phyloP scores from a whole-genome alignment of 2,329 filamentous ascomycete genomes.

The Chrysosporium queenslandicum region DNA sequence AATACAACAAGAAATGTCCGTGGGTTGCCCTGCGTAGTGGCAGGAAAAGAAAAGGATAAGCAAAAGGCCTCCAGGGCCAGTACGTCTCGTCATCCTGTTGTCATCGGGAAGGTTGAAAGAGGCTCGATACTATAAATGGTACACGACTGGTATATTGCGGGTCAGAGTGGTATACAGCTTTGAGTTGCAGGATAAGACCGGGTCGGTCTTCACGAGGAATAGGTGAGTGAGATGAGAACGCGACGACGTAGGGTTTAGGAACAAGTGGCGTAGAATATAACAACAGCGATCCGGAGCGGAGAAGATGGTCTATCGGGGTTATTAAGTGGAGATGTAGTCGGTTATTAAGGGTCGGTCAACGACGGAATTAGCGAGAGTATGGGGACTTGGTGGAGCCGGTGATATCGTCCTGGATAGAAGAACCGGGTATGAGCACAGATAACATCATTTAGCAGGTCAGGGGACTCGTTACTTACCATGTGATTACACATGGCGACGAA shows the following conservation, averaged over 20 bases:
- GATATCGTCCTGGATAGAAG: constrained; percentile 22
- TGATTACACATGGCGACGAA: constrained; percentile 92
- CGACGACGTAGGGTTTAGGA: neutral
- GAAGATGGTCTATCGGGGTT: neutral
- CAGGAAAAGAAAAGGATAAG: neutral
- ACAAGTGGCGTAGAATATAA: neutral
- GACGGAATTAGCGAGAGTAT: constrained; percentile 16
- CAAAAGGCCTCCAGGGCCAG: neutral
- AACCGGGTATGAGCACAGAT: constrained; percentile 4
- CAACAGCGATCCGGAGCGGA: neutral
- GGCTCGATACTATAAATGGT: neutral
- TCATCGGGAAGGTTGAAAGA: neutral
- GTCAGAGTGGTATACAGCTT: neutral
- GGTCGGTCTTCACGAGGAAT: too few species aligned
- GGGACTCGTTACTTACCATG: constrained; percentile 48
- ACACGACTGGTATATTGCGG: neutral
- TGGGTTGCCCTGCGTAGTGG: neutral
- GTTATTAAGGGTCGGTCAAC: neutral
- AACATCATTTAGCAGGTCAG: neutral
- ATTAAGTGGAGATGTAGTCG: neutral
- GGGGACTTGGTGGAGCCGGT: constrained; percentile 18
- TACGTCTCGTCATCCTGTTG: neutral
- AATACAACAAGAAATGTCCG: neutral
- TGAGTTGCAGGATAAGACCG: neutral
- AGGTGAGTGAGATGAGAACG: neutral